A percentile compares a stretch with the other conserved stretches of the same genome.
phyloP scores from a whole-genome alignment of 768 basidiomycete genomes.

The Pleurotus djamor region DNA sequence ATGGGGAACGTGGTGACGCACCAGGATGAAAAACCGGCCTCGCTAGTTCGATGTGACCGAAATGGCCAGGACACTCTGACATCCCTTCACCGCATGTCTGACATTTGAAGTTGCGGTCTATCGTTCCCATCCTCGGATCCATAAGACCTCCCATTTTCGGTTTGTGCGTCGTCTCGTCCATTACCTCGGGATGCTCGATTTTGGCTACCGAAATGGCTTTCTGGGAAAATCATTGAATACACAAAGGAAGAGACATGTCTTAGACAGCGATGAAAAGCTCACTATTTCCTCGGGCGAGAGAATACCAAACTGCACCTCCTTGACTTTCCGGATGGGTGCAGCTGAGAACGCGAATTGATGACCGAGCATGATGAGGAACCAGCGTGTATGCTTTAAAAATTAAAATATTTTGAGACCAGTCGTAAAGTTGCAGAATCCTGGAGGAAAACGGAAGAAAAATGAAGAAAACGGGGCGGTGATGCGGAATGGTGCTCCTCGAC shows the following conservation, averaged over 20 bases:
- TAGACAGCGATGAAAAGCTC: conserved; percentile 27
- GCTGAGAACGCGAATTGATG: conserved; percentile 92
- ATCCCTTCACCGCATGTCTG: conserved; percentile 99
- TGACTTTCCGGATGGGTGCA: conserved; percentile 93
- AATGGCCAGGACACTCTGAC: conserved; percentile 99
- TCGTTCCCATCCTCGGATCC: conserved; percentile 98
- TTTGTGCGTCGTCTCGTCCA: conserved; percentile 91
- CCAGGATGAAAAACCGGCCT: conserved; percentile 95
- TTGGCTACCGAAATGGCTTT: conserved; percentile 99
- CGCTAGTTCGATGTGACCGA: conserved; percentile 97
- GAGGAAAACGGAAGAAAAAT: not conserved
- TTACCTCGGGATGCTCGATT: conserved; percentile 98
- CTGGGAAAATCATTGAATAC: conserved; percentile 36
- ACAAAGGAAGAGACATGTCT: not conserved
- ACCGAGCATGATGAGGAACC: conserved; percentile 57
- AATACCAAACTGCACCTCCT: conserved; percentile 98
- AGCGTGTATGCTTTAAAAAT: not conserved
- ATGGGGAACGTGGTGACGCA: not conserved
- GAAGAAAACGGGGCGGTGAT: not conserved
- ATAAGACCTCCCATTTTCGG: conserved; percentile 93
- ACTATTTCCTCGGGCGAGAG: conserved; percentile 99
- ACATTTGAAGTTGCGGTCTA: conserved; percentile 97
- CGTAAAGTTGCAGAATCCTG: not conserved
- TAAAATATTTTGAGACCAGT: not conserved
- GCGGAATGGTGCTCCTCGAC: not conserved